Evolutionary conservation across 768 basidiomycete species (phyloP).

Genomic region (Udeniomyces megalosporus): DNA sequence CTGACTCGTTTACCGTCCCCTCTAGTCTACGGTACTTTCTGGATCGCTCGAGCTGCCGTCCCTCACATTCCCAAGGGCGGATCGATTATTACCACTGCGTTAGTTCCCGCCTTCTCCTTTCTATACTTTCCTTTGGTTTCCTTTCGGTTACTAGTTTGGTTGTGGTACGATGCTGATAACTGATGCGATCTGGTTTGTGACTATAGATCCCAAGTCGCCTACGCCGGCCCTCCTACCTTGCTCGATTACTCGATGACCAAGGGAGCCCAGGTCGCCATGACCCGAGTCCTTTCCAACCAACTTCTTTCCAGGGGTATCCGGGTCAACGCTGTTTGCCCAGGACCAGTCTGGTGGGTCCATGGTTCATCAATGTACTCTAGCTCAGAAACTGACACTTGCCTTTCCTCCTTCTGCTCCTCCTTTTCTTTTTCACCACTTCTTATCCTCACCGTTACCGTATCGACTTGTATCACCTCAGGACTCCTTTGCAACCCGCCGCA

Average conservation of each 20-base stretch:
- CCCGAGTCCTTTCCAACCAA: constrained; percentile 10
- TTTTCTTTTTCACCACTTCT: background rate
- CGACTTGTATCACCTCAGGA: background rate
- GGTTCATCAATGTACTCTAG: too few species aligned
- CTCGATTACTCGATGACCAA: constrained; percentile 11
- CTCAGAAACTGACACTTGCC: too few species aligned
- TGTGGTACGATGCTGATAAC: background rate
- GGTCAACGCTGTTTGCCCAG: constrained; percentile 20
- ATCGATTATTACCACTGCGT: constrained; percentile 13
- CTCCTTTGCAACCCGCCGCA: constrained; percentile 28
- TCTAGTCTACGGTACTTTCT: constrained; percentile 14
- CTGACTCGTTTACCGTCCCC: background rate
- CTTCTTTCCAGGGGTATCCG: constrained; percentile 13
- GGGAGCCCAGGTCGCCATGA: constrained; percentile 8
- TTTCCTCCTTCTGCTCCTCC: too few species aligned
- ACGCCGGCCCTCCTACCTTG: constrained; percentile 28
- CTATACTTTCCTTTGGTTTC: too few species aligned
- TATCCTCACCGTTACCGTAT: background rate
- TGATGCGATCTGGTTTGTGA: background rate
- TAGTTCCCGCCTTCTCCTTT: too few species aligned
- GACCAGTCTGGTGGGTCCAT: too few species aligned
- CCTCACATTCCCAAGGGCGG: constrained; percentile 9
- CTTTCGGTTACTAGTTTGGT: too few species aligned
- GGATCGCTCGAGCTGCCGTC: constrained; percentile 9
- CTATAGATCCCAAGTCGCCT: constrained; percentile 24